Percentiles rank a stretch among this genome's conserved stretches.
Conservation (phyloP, 2,329 filamentous ascomycete genomes). For the Trichophyton equinum region DNA sequence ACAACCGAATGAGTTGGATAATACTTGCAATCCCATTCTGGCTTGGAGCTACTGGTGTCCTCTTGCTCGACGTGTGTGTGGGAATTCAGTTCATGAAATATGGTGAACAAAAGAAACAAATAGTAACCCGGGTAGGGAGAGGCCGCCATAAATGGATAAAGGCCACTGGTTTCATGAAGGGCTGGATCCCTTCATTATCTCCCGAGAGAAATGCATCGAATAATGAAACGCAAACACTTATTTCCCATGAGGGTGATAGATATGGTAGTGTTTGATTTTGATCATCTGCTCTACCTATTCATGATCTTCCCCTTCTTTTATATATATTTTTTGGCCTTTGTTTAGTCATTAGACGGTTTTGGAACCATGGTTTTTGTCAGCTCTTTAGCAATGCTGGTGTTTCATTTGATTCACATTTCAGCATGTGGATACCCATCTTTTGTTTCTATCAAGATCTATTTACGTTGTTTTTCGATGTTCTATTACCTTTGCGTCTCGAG, state of each 20-base stretch:
- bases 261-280: slow-evolving; percentile 25
- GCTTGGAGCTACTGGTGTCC: slow-evolving; percentile 52
- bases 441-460: too few relatives aligned
- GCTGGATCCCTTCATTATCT: slow-evolving; percentile 47
- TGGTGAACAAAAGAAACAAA: slow-evolving; percentile 34
- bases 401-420: too few relatives aligned
- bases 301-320: background rate
- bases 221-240: slow-evolving; percentile 22
- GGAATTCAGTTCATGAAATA: slow-evolving; percentile 52
- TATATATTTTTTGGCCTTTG: background rate
- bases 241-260: slow-evolving; percentile 19
- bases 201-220: slow-evolving; percentile 20
- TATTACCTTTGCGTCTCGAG: too few relatives aligned
- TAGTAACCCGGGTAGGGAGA: slow-evolving; percentile 35
- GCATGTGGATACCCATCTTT: too few relatives aligned
- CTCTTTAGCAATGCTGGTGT: too few relatives aligned
- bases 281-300: background rate
- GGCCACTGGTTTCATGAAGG: slow-evolving; percentile 53
- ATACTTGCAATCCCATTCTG: slow-evolving; percentile 50
- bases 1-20: slow-evolving; percentile 44
- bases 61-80: slow-evolving; percentile 49
- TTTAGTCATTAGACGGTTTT: background rate
- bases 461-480: too few relatives aligned
- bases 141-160: slow-evolving; percentile 40
- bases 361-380: too few relatives aligned